These are phyloP conservation scores for Escovopsis sp. DNA, from an alignment of 2,329 filamentous ascomycete species.

Conservation along the genomic window DNA sequence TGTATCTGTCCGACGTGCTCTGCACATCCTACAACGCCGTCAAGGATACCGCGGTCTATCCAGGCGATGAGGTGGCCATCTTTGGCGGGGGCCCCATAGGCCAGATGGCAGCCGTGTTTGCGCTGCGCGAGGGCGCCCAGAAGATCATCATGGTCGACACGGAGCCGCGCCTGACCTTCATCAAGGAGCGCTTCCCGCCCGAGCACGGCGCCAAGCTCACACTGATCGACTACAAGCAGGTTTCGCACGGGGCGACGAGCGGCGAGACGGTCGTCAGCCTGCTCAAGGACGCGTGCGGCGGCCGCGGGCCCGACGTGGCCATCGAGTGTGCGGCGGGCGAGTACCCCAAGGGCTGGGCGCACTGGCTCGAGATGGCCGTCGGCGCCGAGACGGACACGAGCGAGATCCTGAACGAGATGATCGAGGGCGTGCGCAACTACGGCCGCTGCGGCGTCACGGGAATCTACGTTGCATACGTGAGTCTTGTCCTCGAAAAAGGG, in stretches of 20 bases:
- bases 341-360: slow-evolving; percentile 46
- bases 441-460: slow-evolving; percentile 68
- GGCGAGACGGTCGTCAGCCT: slow-evolving; percentile 51
- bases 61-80: slow-evolving; percentile 63
- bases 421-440: slow-evolving; percentile 55
- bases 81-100: slow-evolving; percentile 82
- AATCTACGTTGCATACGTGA: slow-evolving; percentile 45
- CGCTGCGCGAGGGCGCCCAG: slow-evolving; percentile 55
- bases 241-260: slow-evolving; percentile 41
- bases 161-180: slow-evolving; percentile 52
- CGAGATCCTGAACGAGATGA: slow-evolving; percentile 69
- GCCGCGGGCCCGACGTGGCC: slow-evolving; percentile 58
- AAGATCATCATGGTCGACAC: slow-evolving; percentile 70
- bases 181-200: slow-evolving; percentile 45
- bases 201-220: slow-evolving; percentile 40
- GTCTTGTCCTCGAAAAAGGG: slow-evolving; percentile 13
- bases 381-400: slow-evolving; percentile 76
- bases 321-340: slow-evolving; percentile 53
- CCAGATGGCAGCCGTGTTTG: slow-evolving; percentile 69
- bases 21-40: slow-evolving; percentile 69
- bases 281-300: slow-evolving; percentile 59
- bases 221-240: slow-evolving; percentile 51
- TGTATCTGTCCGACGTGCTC: slow-evolving; percentile 72
- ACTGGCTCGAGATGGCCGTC: slow-evolving; percentile 40
- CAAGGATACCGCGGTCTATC: slow-evolving; percentile 68